Percentiles rank a stretch among this genome's conserved stretches.
Evolutionary conservation across 78 protist species (phyloP).

Genomic region (Dictyostelium brefeldianum): DNA sequence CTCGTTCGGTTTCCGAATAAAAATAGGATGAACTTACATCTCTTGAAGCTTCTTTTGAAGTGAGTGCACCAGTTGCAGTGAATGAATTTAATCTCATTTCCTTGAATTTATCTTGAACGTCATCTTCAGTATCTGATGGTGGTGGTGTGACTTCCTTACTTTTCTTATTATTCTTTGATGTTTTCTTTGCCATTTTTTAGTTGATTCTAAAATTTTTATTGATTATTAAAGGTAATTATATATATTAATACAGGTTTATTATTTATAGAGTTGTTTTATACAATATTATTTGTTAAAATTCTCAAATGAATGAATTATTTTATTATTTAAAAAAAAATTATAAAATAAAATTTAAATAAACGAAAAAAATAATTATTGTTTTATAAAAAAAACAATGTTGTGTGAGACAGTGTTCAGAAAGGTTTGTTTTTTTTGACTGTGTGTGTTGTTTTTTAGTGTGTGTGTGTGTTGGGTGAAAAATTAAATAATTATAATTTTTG

Average conservation of each 20-base stretch:
- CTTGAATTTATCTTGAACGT: slow-evolving; percentile 35
- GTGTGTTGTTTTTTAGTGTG: neutral
- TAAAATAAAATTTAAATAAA: neutral
- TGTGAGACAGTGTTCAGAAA: neutral
- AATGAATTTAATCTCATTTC: slow-evolving; percentile 73
- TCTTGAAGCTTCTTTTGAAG: slow-evolving; percentile 78
- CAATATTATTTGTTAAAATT: slow-evolving; percentile 8
- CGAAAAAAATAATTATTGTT: neutral
- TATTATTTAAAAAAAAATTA: neutral
- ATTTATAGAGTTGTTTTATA: neutral
- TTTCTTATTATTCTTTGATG: neutral
- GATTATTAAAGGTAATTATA: neutral
- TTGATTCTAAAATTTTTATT: neutral
- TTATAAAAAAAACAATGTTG: neutral
- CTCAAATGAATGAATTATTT: neutral
- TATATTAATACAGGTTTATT: neutral
- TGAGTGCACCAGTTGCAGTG: slow-evolving; percentile 63
- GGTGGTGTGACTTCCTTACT: neutral
- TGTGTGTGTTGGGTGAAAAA: neutral
- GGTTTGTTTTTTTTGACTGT: neutral
- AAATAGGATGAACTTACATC: slow-evolving; percentile 45
- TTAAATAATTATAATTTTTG: neutral
- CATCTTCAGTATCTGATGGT: slow-evolving; percentile 9
- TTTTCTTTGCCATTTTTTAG: slow-evolving; percentile 56
- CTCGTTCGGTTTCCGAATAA: neutral